Conservation (phyloP, 1,284 basidiomycete genomes). For the Golubevia pallescens region DNA sequence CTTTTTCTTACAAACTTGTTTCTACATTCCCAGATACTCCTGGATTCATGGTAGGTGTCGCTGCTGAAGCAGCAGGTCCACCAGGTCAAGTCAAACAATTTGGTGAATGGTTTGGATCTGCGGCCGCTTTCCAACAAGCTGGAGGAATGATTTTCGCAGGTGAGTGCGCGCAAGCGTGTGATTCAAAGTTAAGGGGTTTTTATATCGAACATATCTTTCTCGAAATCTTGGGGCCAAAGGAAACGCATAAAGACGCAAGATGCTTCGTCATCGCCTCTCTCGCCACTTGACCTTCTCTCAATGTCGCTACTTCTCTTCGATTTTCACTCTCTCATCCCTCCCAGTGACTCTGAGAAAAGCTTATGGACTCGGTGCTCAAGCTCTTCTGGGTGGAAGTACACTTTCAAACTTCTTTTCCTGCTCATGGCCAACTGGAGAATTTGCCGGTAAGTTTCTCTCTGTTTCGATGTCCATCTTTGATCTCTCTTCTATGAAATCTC, state of each 20-base stretch:
- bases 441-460: slow-evolving; percentile 12
- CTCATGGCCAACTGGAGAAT: slow-evolving; percentile 24
- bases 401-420: slow-evolving; percentile 24
- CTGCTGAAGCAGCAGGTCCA: slow-evolving; percentile 22
- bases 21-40: slow-evolving; percentile 24
- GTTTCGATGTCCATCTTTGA: slow-evolving; percentile 20
- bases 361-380: slow-evolving; percentile 37
- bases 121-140: background rate
- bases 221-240: slow-evolving; percentile 29
- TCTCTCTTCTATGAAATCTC: background rate
- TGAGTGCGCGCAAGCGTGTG: too few species aligned
- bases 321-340: background rate
- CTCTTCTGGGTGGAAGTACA: slow-evolving; percentile 31
- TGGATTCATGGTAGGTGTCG: slow-evolving; percentile 39
- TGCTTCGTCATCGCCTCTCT: slow-evolving; percentile 17
- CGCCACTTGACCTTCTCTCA: slow-evolving; percentile 4
- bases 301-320: too few species aligned
- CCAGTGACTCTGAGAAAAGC: slow-evolving; percentile 25
- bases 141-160: background rate
- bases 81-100: background rate
- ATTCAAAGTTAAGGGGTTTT: too few species aligned
- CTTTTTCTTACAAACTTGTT: background rate
- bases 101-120: background rate
- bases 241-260: slow-evolving; percentile 19
- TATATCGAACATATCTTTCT: slow-evolving; percentile 27